Conservation (phyloP, 2,329 filamentous ascomycete species). For the Apiospora hydei region DNA sequence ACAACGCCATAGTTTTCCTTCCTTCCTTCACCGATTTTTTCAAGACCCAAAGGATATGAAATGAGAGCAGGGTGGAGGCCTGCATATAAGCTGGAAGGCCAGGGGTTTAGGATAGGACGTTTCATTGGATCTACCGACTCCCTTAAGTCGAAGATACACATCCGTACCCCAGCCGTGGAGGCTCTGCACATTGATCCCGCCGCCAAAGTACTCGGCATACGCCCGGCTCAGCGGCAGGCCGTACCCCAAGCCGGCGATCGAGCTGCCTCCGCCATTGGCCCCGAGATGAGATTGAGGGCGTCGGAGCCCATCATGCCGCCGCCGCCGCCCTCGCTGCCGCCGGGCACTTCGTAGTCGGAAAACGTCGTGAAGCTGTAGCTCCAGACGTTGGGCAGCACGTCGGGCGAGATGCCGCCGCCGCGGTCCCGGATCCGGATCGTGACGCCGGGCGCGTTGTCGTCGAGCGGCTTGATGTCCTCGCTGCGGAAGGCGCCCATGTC, state of each 20-base stretch:
- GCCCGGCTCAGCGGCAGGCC: slow-evolving; percentile 88
- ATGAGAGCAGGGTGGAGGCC: not conserved
- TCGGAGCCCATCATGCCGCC: slow-evolving; percentile 60
- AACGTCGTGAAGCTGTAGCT: slow-evolving; percentile 98
- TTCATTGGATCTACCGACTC: slow-evolving; percentile 61
- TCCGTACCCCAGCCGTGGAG: slow-evolving; percentile 90
- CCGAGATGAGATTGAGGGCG: slow-evolving; percentile 78
- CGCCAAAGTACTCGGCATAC: slow-evolving; percentile 98
- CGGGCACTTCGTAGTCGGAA: slow-evolving; percentile 62
- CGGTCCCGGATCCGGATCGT: slow-evolving; percentile 95
- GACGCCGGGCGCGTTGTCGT: slow-evolving; percentile 78
- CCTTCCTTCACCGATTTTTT: not conserved
- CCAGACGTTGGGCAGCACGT: slow-evolving; percentile 88
- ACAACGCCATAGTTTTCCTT: not conserved
- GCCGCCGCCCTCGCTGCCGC: slow-evolving; percentile 45
- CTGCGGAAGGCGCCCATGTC: slow-evolving; percentile 50
- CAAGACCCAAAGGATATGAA: not conserved
- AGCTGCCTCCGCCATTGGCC: slow-evolving; percentile 77
- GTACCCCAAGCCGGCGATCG: slow-evolving; percentile 92
- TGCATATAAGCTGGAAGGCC: no score
- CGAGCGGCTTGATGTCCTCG: slow-evolving; percentile 62
- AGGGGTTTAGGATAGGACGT: no score
- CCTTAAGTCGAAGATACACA: slow-evolving; percentile 71
- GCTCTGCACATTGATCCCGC: slow-evolving; percentile 93
- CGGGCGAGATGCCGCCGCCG: slow-evolving; percentile 90